Percentiles rank a stretch among this genome's conserved stretches.
Conservation (phyloP, 164 flowering plant species). For the Saururus chinensis region DNA sequence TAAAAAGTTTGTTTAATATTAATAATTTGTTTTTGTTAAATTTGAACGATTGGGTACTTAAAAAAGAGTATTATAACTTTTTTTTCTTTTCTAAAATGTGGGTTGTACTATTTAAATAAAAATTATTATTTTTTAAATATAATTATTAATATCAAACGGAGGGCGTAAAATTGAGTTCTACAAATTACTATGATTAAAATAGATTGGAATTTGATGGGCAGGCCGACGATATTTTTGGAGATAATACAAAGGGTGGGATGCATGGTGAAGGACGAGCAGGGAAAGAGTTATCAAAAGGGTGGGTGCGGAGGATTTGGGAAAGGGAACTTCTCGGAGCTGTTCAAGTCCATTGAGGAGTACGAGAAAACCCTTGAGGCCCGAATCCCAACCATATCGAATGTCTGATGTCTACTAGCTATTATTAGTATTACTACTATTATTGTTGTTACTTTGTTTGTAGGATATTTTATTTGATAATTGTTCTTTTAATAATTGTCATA, state of each 20-base stretch:
- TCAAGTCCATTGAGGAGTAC: conserved; percentile 83
- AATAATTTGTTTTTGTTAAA: too few species aligned
- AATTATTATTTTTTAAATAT: too few species aligned
- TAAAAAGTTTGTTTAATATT: too few species aligned
- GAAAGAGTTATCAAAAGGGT: conserved; percentile 57
- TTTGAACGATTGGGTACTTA: too few species aligned
- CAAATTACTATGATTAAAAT: not conserved
- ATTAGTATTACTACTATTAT: not conserved
- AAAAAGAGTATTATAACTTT: too few species aligned
- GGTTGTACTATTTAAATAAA: too few species aligned
- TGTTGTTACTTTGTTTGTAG: not conserved
- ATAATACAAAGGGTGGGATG: conserved; percentile 88
- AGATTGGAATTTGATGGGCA: conserved; percentile 8
- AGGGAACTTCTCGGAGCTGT: conserved; percentile 83
- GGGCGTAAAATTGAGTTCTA: too few species aligned
- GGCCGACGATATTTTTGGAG: conserved; percentile 89
- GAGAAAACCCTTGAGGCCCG: conserved; percentile 78
- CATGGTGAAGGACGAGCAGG: conserved; percentile 63
- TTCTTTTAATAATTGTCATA: too few species aligned
- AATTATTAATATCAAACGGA: too few species aligned
- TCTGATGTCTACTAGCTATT: not conserved
- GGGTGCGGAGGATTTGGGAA: conserved; percentile 96
- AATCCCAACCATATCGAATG: not conserved
- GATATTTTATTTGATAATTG: too few species aligned
- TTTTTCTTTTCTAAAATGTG: too few species aligned